Percentiles rank a stretch among this genome's conserved stretches.
Conservation (phyloP, 495 filamentous ascomycete genomes). For the Penicillium coprophilum region DNA sequence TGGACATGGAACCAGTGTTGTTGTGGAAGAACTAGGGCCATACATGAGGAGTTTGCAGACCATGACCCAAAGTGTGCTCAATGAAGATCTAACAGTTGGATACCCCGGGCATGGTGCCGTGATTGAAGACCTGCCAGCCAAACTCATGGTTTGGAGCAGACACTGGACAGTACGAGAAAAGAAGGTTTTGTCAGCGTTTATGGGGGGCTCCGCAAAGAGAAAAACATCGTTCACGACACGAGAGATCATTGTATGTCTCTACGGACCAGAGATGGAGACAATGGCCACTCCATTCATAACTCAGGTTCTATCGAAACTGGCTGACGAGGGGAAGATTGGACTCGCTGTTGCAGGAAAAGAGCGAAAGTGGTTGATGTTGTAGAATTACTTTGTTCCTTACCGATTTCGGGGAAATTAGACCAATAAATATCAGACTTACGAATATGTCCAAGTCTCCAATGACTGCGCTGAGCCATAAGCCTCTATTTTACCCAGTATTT, state of each 20-base stretch:
- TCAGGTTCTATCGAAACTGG: conserved; percentile 50
- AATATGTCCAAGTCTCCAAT: no score
- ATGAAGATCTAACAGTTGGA: conserved; percentile 30
- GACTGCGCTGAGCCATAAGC: no score
- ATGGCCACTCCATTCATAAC: conserved; percentile 50
- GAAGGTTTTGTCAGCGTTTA: conserved; percentile 30
- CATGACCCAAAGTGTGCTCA: conserved; percentile 33
- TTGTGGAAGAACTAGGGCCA: conserved; percentile 35
- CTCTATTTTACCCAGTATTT: no score
- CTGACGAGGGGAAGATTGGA: conserved; percentile 49
- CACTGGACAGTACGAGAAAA: conserved; percentile 39
- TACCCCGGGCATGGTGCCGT: conserved; percentile 45
- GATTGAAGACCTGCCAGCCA: conserved; percentile 36
- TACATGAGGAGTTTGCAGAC: conserved; percentile 37
- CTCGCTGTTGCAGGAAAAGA: conserved; percentile 41
- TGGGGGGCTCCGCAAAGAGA: conserved; percentile 13
- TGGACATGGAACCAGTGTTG: conserved; percentile 37
- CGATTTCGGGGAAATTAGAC: not conserved
- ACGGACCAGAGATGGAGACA: conserved; percentile 20
- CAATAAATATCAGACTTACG: not conserved
- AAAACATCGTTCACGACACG: conserved; percentile 34
- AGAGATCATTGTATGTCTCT: conserved; percentile 24
- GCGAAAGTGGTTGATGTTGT: conserved; percentile 44
- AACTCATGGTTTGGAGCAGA: conserved; percentile 30
- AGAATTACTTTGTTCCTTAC: not conserved